Base-by-base conservation (phyloP, 2,329 filamentous ascomycete genomes). In the Sclerotinia borealis region DNA sequence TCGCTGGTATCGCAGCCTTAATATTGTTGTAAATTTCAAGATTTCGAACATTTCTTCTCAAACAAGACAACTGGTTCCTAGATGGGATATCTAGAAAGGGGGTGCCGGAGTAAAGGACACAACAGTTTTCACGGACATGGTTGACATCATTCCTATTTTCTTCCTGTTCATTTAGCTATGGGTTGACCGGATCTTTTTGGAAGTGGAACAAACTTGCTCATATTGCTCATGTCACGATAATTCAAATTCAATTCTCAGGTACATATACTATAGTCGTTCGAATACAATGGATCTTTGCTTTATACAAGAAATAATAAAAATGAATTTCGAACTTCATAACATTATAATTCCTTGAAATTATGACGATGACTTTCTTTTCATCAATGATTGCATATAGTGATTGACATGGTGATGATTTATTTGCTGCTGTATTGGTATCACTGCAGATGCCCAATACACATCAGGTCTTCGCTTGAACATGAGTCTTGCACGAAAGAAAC, bases 1-100 rank as follows among this genome's bases (percentile, higher is more conserved):
- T 63, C 62, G 70, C 63, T 52, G 70, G 67, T 68, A 59, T 72
- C 37, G 65, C 64, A 45, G 69, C 70, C 29, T 65, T 72, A n/a
- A n/a, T n/a, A 61, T 50, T 72, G 51, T 54, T 72, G 59, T 72
- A 69, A 68, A 65, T n/a, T 47, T 47, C 49, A 61, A 47, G 39
- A 54, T 41, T 37, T 60, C 47, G 61, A 63, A 22, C 36, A 41
- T 48, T 45, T 61, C 41, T 62, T 48, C 59, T 65, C 31, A 56
- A 61, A 61, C 22, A 54, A 59, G 56, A 41, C 51, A 37, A 63
- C 43, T 59, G 47, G 47, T 63, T 60, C 47, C 64, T 67, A 63
- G 63, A 63, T 37, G 34, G 47, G 47, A 22, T 37, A 51, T 60
- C 47, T 49, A 37, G 58, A 52, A 31, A 19, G 49, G 48, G 55